Percentiles rank a stretch among this genome's conserved stretches.
Evolutionary conservation across 768 basidiomycete genomes (phyloP).

Genomic region (Boletus subparvulus): DNA sequence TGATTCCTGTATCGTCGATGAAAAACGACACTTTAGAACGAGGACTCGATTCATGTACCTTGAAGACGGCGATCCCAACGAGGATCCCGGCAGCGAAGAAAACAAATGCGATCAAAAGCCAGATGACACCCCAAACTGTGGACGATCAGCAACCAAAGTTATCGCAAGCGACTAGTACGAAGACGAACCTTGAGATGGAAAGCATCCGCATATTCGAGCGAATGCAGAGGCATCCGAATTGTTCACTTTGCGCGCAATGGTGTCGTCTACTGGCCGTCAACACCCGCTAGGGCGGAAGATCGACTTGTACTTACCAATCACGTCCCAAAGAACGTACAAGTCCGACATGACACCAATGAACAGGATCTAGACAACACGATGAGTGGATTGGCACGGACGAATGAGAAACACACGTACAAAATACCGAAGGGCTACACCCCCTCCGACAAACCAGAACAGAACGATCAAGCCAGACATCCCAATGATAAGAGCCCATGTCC

Average conservation of each 20-base stretch:
- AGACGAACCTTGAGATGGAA: conserved; percentile 67
- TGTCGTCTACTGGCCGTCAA: conserved; percentile 58
- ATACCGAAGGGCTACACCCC: conserved; percentile 72
- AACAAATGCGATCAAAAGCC: conserved; percentile 71
- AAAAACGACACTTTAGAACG: not conserved
- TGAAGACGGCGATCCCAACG: conserved; percentile 79
- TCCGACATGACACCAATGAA: conserved; percentile 89
- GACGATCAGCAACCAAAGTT: conserved; percentile 3
- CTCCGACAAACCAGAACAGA: conserved; percentile 80
- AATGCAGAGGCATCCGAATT: conserved; percentile 86
- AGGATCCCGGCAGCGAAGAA: conserved; percentile 78
- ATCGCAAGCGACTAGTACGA: not conserved
- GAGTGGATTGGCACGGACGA: not conserved
- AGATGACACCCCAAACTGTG: conserved; percentile 85
- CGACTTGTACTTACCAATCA: conserved; percentile 56
- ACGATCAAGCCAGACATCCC: conserved; percentile 80
- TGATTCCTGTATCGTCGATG: conserved; percentile 47
- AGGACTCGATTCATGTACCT: conserved; percentile 46
- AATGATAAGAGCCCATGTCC: conserved; percentile 76
- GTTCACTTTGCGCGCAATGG: conserved; percentile 80
- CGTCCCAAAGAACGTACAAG: conserved; percentile 86
- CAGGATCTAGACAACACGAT: conserved; percentile 49
- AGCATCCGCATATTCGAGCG: conserved; percentile 82
- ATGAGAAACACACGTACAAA: conserved; percentile 46
- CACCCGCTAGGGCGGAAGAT: not conserved